Evolutionary conservation across 352 stramenopile genomes (phyloP), one percentile per base, ranked within the genome.

Genomic region (Globisporangium parvum): DNA sequence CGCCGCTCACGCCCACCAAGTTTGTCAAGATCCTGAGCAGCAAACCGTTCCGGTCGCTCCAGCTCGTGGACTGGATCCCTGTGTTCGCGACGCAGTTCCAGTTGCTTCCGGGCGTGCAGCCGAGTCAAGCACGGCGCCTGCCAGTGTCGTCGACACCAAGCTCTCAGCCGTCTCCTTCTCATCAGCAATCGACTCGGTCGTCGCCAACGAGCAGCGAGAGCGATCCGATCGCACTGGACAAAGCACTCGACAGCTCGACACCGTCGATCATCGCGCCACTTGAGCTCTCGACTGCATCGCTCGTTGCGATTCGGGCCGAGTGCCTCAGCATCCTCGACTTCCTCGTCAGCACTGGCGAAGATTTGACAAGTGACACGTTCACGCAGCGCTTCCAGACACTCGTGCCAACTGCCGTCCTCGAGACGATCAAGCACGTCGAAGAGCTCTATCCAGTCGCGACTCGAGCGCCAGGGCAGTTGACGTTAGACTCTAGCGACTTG

Each of bases 11-110:
- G 26, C 41, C 51, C 2, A 23, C 31, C 26, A 58, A 56, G 54
- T 72, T 74, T 57, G n/a, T 72, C 8, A 71, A 70, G 47, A 12
- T 31, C 6, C n/a, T 74, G 47, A 31, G 42, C 11, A 42, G 24
- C 23, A 51, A 48, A 3, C 44, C 26, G 26, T 73, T 73, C 47
- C 35, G 9, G 3, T 31, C 18, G 18, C 37, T 75, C 26, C 41
- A 47, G 21, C 39, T 79, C 9, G 6, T 75, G 5, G 59, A 76
- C 39, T 85, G 71, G 71, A 72, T 85, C 53, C 35, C 67, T 44
- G 64, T 24, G 14, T 28, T 85, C 6, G 65, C 58, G 10, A 40
- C 20, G 12, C 60, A 72, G 31, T 75, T 75, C 47, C 45, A 59
- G 18, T 26, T 28, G 3, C 23, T n/a, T 15, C 23, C 49, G 9